Percentiles rank a stretch among this genome's conserved stretches.
Evolutionary conservation across 257 asterid species (phyloP).

Genomic region (Scutellaria minor): DNA sequence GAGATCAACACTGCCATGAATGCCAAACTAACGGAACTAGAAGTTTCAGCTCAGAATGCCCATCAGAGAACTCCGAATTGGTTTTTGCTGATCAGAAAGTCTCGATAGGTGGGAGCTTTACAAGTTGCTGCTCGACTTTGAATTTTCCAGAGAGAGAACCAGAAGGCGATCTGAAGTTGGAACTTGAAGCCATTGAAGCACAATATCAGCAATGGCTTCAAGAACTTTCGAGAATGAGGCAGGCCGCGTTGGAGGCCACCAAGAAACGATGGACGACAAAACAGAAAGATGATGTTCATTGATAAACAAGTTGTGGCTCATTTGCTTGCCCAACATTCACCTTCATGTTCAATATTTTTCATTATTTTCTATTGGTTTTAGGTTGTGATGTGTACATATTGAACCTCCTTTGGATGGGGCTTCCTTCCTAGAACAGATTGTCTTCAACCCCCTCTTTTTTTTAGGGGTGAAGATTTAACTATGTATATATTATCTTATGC

Average conservation of each 20-base stretch:
- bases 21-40: conserved; percentile 41
- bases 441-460: conserved; percentile 5
- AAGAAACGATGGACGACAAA: conserved; percentile 55
- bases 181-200: conserved; percentile 42
- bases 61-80: conserved; percentile 32
- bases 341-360: background rate
- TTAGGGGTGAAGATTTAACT: background rate
- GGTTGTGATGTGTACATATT: conserved; percentile 17
- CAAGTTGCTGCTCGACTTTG: conserved; percentile 41
- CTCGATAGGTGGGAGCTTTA: conserved; percentile 36
- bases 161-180: conserved; percentile 34
- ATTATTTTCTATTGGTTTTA: background rate
- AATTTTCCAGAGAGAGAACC: conserved; percentile 35
- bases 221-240: conserved; percentile 41
- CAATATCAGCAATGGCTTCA: conserved; percentile 43
- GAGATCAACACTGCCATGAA: conserved; percentile 44
- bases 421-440: conserved; percentile 17
- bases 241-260: conserved; percentile 41
- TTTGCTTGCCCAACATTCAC: background rate
- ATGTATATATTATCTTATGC: too few relatives aligned
- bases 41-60: conserved; percentile 37
- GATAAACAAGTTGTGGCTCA: background rate
- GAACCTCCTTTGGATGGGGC: conserved; percentile 19
- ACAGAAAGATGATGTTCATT: conserved; percentile 38
- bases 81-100: conserved; percentile 30